Evolutionary conservation across 2,329 filamentous ascomycete genomes (phyloP), one percentile per base, ranked within the genome.

Genomic region (Neoarthrinium moseri): DNA sequence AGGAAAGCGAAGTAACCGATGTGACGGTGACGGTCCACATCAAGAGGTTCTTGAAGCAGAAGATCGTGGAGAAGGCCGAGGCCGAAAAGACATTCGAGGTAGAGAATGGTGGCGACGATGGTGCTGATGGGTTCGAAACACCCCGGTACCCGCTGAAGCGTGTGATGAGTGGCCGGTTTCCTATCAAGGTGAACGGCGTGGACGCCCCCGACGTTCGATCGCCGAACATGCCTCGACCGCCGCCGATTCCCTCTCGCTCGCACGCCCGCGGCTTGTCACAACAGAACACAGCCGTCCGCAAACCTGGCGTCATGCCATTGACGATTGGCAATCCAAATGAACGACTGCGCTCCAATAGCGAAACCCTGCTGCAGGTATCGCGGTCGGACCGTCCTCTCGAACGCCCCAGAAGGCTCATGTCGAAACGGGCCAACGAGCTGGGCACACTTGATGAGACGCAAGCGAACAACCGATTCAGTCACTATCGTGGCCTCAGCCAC

Each of bases 211-310:
- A 86, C 54, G 71, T 81, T 34, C 81, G 83, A 52, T 92, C 87
- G 4, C 88, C 87, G 12, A 83, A 77, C 29, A 67, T 80, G 10
- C 71, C 75, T 17, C 80, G 86, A 26, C 77, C 87, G 22, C 89
- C 91, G 3, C 87, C 88, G 1, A 88, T 95, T 49, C 90, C 90
- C 0, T 80, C 81, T 4, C 80, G 87, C 49, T 94, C 90, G 3
- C 91, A 96, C 63, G 89, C 89, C 55, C 83, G 91, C 23, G 84
- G 84, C 2, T 70, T 86, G 4, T 89, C 86, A 3, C 83, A 87
- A 54, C 83, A 88, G 51, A 87, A 77, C 54, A 71, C 77, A 2
- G 70, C 79, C 5, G 71, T 83, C 36, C 81, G 88, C 46, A 77
- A 86, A 46, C 88, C 90, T 1, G 82, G 84, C 2, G 78, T 90